Conservation (phyloP, 352 stramenopile genomes). For the Globisporangium rhizosaccharum region DNA sequence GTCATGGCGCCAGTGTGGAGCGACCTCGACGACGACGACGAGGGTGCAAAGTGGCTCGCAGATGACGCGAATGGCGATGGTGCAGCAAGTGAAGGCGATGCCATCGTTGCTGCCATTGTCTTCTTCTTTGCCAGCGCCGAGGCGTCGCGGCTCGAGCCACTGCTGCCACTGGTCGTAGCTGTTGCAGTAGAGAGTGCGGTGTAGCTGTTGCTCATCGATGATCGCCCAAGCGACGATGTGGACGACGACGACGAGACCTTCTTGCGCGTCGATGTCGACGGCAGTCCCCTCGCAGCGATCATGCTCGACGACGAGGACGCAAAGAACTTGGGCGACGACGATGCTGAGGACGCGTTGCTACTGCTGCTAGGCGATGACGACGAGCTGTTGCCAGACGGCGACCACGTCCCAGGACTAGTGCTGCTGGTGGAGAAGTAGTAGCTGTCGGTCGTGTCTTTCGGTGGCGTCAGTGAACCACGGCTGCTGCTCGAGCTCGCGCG, state of each 20-base stretch:
- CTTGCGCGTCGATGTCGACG: constrained; percentile 7
- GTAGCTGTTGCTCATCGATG: background rate
- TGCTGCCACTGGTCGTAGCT: background rate
- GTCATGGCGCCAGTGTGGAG: background rate
- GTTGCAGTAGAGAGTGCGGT: no score
- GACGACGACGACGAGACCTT: constrained; percentile 2
- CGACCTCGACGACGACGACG: constrained; percentile 7
- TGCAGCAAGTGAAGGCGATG: background rate
- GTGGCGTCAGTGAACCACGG: background rate
- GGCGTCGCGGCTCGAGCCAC: background rate
- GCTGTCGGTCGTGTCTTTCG: constrained; percentile 4
- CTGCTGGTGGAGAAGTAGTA: constrained; percentile 1
- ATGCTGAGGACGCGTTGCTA: background rate
- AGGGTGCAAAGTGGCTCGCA: constrained; percentile 1
- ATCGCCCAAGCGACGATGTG: background rate
- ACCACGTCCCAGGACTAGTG: constrained; percentile 4
- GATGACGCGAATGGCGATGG: background rate
- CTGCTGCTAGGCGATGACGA: constrained; percentile 9
- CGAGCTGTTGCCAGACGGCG: background rate
- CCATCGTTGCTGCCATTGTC: constrained; percentile 3
- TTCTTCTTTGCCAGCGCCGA: constrained; percentile 10
- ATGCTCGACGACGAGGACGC: constrained; percentile 7
- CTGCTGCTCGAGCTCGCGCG: constrained; percentile 20
- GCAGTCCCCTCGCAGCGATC: constrained; percentile 8
- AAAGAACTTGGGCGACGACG: background rate